A percentile compares a stretch with the other conserved stretches of the same genome.
Evolutionary conservation across 2,329 filamentous ascomycete species (phyloP).

Genomic region (Aureobasidium musti): DNA sequence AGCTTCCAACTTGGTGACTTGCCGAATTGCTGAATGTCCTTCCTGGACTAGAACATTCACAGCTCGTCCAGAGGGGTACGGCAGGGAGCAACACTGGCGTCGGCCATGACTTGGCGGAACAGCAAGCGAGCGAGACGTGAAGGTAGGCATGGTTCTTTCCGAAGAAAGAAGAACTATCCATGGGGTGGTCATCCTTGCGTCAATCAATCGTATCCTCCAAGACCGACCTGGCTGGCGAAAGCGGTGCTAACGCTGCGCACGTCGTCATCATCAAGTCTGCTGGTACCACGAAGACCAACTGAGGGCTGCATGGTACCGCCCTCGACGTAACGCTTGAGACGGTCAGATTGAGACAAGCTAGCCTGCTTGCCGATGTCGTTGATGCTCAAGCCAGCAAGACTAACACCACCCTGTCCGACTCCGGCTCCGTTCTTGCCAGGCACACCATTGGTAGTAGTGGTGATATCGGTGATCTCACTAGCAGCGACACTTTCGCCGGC

Average conservation of each 20-base stretch:
- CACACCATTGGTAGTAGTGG: conserved; percentile 72
- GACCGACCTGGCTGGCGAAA: conserved; percentile 83
- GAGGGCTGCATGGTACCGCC: conserved; percentile 46
- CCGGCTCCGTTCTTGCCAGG: conserved; percentile 49
- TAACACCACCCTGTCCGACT: conserved; percentile 81
- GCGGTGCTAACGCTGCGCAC: conserved; percentile 95
- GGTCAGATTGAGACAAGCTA: conserved; percentile 79
- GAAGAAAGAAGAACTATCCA: conserved; percentile 16
- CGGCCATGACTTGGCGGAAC: conserved; percentile 3
- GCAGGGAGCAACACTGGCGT: conserved; percentile 6
- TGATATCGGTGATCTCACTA: conserved; percentile 84
- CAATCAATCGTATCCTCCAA: conserved; percentile 41
- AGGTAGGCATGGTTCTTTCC: conserved; percentile 17
- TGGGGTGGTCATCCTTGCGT: not conserved
- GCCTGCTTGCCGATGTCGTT: conserved; percentile 70
- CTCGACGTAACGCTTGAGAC: conserved; percentile 92
- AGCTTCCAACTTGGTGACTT: not conserved
- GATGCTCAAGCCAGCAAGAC: conserved; percentile 78
- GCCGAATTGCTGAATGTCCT: not conserved
- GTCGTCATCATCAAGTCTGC: conserved; percentile 78
- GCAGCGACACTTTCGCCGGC: conserved; percentile 91
- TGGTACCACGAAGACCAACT: conserved; percentile 49
- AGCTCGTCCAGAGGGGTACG: not conserved
- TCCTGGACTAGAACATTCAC: not conserved
- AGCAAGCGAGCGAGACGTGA: conserved; percentile 15